Evolutionary conservation across 352 stramenopile species (phyloP).

Genomic region (Phytopythium cucurbitacearum): DNA sequence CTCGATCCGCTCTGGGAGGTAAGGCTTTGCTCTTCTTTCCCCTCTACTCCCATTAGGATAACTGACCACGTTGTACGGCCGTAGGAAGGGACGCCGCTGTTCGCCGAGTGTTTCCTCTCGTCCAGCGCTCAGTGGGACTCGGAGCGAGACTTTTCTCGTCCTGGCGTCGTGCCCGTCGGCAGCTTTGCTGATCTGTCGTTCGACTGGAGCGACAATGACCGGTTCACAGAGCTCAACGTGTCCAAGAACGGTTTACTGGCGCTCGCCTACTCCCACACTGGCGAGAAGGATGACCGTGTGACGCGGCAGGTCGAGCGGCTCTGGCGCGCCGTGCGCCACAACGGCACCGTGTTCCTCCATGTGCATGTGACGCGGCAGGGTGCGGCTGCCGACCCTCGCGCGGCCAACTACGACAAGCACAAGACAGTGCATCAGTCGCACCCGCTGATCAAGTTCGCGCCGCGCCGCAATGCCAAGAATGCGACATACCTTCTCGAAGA

Average conservation of each 20-base stretch:
- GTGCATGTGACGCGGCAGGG: slow-evolving; percentile 62
- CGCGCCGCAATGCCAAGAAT: slow-evolving; percentile 57
- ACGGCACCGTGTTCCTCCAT: slow-evolving; percentile 63
- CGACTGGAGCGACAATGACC: slow-evolving; percentile 64
- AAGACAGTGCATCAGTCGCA: slow-evolving; percentile 63
- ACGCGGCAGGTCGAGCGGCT: slow-evolving; percentile 10
- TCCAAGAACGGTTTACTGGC: slow-evolving; percentile 19
- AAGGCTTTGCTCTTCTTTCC: background rate
- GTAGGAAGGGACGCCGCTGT: slow-evolving; percentile 45
- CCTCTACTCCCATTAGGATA: background rate
- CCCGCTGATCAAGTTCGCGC: slow-evolving; percentile 51
- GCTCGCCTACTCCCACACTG: slow-evolving; percentile 1
- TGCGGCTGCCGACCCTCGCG: slow-evolving; percentile 36
- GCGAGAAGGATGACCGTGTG: slow-evolving; percentile 1
- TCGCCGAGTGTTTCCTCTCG: slow-evolving; percentile 62
- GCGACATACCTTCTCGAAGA: slow-evolving; percentile 42
- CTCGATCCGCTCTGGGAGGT: slow-evolving; percentile 63
- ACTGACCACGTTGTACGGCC: background rate
- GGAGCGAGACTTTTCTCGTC: slow-evolving; percentile 29
- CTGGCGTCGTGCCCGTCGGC: slow-evolving; percentile 32
- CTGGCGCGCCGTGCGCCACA: slow-evolving; percentile 41
- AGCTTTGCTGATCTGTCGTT: slow-evolving; percentile 55
- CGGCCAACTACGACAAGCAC: slow-evolving; percentile 43
- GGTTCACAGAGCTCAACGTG: slow-evolving; percentile 47
- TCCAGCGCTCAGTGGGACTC: slow-evolving; percentile 33